A percentile compares a stretch with the other conserved stretches of the same genome.
Conservation (phyloP, 106 monocot genomes). For the Narthecium ossifragum region DNA sequence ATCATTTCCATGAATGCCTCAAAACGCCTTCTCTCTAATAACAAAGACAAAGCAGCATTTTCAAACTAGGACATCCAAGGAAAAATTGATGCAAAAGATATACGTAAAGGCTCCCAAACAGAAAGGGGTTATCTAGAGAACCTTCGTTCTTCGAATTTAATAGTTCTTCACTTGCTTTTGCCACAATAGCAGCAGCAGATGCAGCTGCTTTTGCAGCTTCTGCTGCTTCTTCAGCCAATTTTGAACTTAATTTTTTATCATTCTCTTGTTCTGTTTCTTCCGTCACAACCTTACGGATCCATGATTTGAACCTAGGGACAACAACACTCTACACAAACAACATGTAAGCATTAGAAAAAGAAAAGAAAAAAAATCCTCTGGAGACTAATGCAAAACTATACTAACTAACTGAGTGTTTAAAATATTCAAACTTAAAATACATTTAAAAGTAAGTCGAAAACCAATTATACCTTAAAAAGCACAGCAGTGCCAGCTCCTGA, state of each 20-base stretch:
- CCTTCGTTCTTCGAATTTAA: conserved; percentile 73
- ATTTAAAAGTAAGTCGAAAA: background rate
- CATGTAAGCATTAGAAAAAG: background rate
- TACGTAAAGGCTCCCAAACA: too few relatives aligned
- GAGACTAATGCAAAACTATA: background rate
- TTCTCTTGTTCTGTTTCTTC: conserved; percentile 50
- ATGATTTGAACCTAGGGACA: conserved; percentile 74
- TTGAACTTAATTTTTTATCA: conserved; percentile 33
- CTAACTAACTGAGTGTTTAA: background rate
- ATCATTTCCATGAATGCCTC: conserved; percentile 65
- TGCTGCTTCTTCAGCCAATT: conserved; percentile 56
- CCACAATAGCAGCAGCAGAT: conserved; percentile 72
- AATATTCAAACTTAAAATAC: background rate
- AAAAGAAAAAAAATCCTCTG: background rate
- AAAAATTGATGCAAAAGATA: too few relatives aligned
- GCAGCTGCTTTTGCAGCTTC: conserved; percentile 86
- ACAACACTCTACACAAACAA: conserved; percentile 43
- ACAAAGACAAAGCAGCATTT: conserved; percentile 1
- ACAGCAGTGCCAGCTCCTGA: conserved; percentile 81
- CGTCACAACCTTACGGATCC: conserved; percentile 61
- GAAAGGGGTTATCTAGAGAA: too few relatives aligned
- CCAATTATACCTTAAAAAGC: conserved; percentile 59
- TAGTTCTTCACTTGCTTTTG: conserved; percentile 80
- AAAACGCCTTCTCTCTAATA: conserved; percentile 62
- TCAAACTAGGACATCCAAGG: background rate